These are phyloP conservation scores for Camellia granthamiana DNA, from an alignment of 148 eudicot species.

Conservation along the genomic window DNA sequence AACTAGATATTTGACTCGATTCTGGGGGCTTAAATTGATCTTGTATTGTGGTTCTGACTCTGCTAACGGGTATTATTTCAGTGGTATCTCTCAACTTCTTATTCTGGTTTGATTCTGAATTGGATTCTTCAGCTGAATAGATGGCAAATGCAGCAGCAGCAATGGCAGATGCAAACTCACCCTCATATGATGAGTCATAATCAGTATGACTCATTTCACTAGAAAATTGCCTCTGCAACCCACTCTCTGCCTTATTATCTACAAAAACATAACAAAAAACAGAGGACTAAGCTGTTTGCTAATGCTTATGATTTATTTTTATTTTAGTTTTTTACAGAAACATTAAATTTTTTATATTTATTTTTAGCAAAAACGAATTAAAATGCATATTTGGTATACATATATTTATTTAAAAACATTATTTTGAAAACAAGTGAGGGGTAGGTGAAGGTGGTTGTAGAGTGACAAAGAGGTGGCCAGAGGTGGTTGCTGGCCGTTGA, in stretches of 20 bases:
- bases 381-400: too few species aligned
- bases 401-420: too few species aligned
- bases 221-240: constrained; percentile 7
- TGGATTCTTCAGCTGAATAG: constrained; percentile 50
- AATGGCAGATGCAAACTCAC: constrained; percentile 51
- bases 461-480: too few species aligned
- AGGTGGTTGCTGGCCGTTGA: too few species aligned
- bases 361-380: too few species aligned
- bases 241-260: neutral
- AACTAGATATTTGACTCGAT: constrained; percentile 4
- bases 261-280: neutral
- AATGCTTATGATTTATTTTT: too few species aligned
- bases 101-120: constrained; percentile 23
- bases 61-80: constrained; percentile 10
- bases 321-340: too few species aligned
- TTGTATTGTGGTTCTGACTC: constrained; percentile 26
- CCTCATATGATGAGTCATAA: constrained; percentile 21
- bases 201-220: constrained; percentile 11
- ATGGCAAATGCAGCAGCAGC: constrained; percentile 83
- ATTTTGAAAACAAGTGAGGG: too few species aligned
- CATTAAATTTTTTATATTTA: too few species aligned
- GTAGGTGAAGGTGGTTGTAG: too few species aligned
- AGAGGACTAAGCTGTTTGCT: too few species aligned
- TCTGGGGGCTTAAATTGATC: constrained; percentile 24
- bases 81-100: constrained; percentile 36